These are phyloP conservation scores for Ganoderma sinense DNA, from an alignment of 1,284 basidiomycete genomes.

Conservation along the genomic window DNA sequence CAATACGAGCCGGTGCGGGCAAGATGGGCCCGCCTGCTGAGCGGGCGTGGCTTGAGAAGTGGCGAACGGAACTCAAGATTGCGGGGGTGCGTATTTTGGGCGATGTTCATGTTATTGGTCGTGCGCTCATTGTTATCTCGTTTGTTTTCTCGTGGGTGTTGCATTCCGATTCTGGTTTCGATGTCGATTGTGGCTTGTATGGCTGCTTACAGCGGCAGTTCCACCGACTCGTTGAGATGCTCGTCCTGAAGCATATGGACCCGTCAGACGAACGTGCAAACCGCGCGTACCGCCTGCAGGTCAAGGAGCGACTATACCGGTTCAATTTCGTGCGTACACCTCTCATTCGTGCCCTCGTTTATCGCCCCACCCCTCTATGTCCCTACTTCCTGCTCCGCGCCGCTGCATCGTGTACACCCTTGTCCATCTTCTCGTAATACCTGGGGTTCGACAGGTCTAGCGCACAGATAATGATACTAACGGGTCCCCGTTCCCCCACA, in stretches of 20 bases:
- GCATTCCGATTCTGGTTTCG: neutral
- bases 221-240: constrained; percentile 91
- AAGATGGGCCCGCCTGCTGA: constrained; percentile 82
- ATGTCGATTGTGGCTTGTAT: constrained; percentile 17
- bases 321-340: constrained; percentile 86
- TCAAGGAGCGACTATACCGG: constrained; percentile 92
- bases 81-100: constrained; percentile 69
- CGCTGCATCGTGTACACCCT: neutral
- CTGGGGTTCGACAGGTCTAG: neutral
- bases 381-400: neutral
- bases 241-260: constrained; percentile 80
- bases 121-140: constrained; percentile 12
- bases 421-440: neutral
- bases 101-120: neutral
- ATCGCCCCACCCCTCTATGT: neutral
- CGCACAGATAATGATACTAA: constrained; percentile 1
- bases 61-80: constrained; percentile 87
- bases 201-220: constrained; percentile 82
- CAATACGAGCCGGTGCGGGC: constrained; percentile 64
- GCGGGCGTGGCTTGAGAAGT: constrained; percentile 81
- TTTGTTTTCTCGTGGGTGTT: constrained; percentile 1
- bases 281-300: constrained; percentile 81
- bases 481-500: constrained; percentile 39
- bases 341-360: neutral
- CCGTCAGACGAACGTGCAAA: constrained; percentile 61